A percentile compares a stretch with the other conserved stretches of the same genome.
phyloP scores from a whole-genome alignment of 208 protist species.

The Leishmania amazonensis region DNA sequence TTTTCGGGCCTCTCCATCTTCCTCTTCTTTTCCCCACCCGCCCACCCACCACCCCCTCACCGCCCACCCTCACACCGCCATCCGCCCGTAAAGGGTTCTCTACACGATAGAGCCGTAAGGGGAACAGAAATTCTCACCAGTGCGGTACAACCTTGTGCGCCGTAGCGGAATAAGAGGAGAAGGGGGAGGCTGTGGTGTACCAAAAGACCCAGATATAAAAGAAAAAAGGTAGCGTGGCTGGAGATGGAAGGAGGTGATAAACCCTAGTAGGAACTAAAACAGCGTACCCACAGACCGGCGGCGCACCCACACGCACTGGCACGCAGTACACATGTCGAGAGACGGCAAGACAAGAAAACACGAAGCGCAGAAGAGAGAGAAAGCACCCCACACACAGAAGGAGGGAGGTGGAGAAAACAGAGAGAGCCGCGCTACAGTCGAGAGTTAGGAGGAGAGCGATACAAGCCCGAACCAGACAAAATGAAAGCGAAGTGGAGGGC shows the following conservation, averaged over 20 bases:
- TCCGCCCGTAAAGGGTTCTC: not conserved
- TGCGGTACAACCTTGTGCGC: not conserved
- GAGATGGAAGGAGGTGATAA: not conserved
- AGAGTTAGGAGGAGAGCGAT: not conserved
- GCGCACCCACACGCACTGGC: too few species aligned
- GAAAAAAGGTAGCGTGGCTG: not conserved
- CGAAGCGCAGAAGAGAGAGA: not conserved
- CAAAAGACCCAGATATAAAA: not conserved
- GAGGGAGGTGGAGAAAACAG: not conserved
- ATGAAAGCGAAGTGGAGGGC: not conserved
- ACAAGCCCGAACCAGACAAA: not conserved
- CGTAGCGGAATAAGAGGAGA: not conserved
- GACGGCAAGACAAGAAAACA: slow-evolving; percentile 2
- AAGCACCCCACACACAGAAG: not conserved
- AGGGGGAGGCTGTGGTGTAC: not conserved
- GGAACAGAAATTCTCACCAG: not conserved
- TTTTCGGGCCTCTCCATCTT: not conserved
- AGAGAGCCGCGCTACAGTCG: not conserved
- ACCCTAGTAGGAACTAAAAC: not conserved
- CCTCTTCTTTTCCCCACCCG: not conserved
- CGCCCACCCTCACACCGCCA: not conserved
- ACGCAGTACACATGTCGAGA: not conserved
- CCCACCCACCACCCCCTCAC: not conserved
- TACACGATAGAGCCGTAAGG: not conserved
- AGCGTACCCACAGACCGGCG: not conserved